Conservation (phyloP, 345 rosid species). For the Erucastrum elatum region DNA sequence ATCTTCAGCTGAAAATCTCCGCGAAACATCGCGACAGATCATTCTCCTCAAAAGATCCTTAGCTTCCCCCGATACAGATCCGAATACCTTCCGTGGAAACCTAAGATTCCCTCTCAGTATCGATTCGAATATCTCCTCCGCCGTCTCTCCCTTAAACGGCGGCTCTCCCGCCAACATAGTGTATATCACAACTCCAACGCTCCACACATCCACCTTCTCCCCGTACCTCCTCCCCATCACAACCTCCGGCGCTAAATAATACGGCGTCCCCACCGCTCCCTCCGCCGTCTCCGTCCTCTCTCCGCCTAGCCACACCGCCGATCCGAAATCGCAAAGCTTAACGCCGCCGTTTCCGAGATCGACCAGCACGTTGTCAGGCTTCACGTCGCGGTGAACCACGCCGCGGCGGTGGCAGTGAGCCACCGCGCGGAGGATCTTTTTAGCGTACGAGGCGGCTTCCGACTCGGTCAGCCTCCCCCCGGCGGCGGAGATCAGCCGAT, state of each 20-base stretch:
- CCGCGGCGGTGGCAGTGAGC: slow-evolving; percentile 68
- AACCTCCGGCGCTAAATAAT: slow-evolving; percentile 86
- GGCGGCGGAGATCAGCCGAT: slow-evolving; percentile 34
- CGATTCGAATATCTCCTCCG: slow-evolving; percentile 63
- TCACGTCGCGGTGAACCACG: slow-evolving; percentile 75
- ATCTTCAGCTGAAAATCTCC: slow-evolving; percentile 72
- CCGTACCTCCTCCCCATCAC: slow-evolving; percentile 62
- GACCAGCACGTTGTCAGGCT: slow-evolving; percentile 72
- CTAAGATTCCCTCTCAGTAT: slow-evolving; percentile 69
- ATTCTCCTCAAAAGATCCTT: slow-evolving; percentile 80
- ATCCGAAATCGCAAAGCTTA: slow-evolving; percentile 77
- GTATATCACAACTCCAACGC: slow-evolving; percentile 74
- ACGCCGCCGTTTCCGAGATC: slow-evolving; percentile 41
- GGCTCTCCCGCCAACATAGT: slow-evolving; percentile 72
- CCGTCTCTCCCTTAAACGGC: slow-evolving; percentile 77
- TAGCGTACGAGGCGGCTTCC: slow-evolving; percentile 45
- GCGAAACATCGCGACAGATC: slow-evolving; percentile 74
- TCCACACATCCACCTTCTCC: slow-evolving; percentile 87
- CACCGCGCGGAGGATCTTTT: slow-evolving; percentile 56
- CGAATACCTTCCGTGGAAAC: slow-evolving; percentile 56
- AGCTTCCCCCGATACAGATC: slow-evolving; percentile 48
- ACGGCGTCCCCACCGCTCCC: slow-evolving; percentile 83
- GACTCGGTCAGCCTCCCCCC: slow-evolving; percentile 44
- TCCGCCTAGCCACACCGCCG: slow-evolving; percentile 50
- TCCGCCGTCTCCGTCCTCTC: slow-evolving; percentile 37